Evolutionary conservation across 2,329 filamentous ascomycete genomes (phyloP).

Genomic region (Fusarium sp.): DNA sequence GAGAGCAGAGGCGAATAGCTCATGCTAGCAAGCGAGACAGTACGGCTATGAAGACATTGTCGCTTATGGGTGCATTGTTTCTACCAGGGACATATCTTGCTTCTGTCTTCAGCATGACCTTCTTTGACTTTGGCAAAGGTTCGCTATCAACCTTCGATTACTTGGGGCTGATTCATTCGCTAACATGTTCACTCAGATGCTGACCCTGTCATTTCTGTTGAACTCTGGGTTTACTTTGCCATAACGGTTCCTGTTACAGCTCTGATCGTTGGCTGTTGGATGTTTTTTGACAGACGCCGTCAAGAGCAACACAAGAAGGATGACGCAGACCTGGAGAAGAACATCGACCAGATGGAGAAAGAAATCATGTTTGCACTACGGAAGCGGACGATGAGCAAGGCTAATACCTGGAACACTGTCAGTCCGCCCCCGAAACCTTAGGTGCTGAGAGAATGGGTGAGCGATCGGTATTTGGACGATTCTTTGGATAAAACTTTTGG

Average conservation of each 20-base stretch:
- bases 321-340: slow-evolving; percentile 65
- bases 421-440: slow-evolving; percentile 49
- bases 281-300: slow-evolving; percentile 65
- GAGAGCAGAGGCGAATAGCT: slow-evolving; percentile 70
- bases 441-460: background rate
- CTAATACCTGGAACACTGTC: slow-evolving; percentile 65
- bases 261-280: slow-evolving; percentile 68
- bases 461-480: background rate
- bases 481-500: slow-evolving; percentile 9
- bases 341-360: slow-evolving; percentile 68
- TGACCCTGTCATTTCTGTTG: slow-evolving; percentile 61
- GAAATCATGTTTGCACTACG: slow-evolving; percentile 69
- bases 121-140: slow-evolving; percentile 72
- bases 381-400: slow-evolving; percentile 69
- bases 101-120: slow-evolving; percentile 75
- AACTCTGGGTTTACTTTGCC: slow-evolving; percentile 74
- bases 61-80: slow-evolving; percentile 73
- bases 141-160: slow-evolving; percentile 20
- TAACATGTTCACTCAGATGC: slow-evolving; percentile 44
- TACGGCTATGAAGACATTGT: slow-evolving; percentile 75
- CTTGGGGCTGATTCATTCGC: background rate
- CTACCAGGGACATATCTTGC: slow-evolving; percentile 73
- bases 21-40: slow-evolving; percentile 72
- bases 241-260: slow-evolving; percentile 71
- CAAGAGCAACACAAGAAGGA: slow-evolving; percentile 63